A percentile compares a stretch with the other conserved stretches of the same genome.
Evolutionary conservation across 805 yeast species (phyloP).

Genomic region (Wickerhamomyces subpelliculosus): DNA sequence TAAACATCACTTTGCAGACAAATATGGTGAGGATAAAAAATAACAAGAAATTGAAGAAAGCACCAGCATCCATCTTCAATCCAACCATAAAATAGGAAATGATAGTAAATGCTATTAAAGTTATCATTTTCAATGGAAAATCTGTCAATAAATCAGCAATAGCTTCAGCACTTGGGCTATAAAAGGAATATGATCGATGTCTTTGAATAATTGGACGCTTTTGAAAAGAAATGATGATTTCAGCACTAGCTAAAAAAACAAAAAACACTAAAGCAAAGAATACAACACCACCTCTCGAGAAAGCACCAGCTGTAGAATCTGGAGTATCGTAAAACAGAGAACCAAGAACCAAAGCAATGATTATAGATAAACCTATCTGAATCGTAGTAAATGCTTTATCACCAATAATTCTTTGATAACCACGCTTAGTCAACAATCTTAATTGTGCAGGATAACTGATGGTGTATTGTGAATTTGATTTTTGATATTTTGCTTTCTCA

Average conservation of each 20-base stretch:
- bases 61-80: conserved; percentile 39
- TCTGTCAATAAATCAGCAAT: conserved; percentile 52
- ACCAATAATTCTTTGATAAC: conserved; percentile 48
- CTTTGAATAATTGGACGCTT: conserved; percentile 56
- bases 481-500: conserved; percentile 25
- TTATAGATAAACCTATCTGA: conserved; percentile 23
- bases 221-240: conserved; percentile 35
- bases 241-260: conserved; percentile 40
- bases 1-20: conserved; percentile 42
- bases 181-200: conserved; percentile 64
- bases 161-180: conserved; percentile 69
- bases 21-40: conserved; percentile 36
- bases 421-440: conserved; percentile 39
- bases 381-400: conserved; percentile 43
- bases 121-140: conserved; percentile 49
- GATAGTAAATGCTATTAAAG: conserved; percentile 37
- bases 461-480: conserved; percentile 34
- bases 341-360: conserved; percentile 53
- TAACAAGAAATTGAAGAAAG: conserved; percentile 35
- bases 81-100: conserved; percentile 50
- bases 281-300: conserved; percentile 56
- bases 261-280: conserved; percentile 57
- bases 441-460: conserved; percentile 37
- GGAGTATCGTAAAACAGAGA: conserved; percentile 53
- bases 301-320: conserved; percentile 46